Conservation (phyloP, 2,329 filamentous ascomycete species). For the Amauroascus niger region DNA sequence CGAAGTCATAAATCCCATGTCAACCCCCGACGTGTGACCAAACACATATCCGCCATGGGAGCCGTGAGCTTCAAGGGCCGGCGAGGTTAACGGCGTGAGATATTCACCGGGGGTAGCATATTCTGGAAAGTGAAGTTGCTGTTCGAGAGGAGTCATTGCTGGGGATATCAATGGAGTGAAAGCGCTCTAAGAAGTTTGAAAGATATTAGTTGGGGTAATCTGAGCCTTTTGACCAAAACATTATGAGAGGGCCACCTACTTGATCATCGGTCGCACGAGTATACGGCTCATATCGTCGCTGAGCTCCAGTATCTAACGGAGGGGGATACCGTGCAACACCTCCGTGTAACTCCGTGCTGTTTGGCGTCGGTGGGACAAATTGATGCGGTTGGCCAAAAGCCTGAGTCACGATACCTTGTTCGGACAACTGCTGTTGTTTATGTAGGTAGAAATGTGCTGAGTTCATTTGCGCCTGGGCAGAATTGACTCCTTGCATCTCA, state of each 20-base stretch:
- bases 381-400: conserved; percentile 18
- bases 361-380: conserved; percentile 40
- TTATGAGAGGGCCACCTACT: conserved; percentile 23
- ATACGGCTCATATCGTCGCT: conserved; percentile 39
- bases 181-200: conserved; percentile 29
- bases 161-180: conserved; percentile 44
- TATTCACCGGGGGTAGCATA: conserved; percentile 42
- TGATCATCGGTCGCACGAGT: conserved; percentile 37
- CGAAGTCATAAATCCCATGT: conserved; percentile 35
- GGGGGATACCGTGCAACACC: conserved; percentile 34
- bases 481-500: conserved; percentile 12
- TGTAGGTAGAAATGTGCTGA: conserved; percentile 11
- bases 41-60: conserved; percentile 29
- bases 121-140: conserved; percentile 39
- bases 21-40: conserved; percentile 29
- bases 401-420: conserved; percentile 18
- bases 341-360: conserved; percentile 41
- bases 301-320: conserved; percentile 31
- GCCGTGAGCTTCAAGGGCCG: conserved; percentile 41
- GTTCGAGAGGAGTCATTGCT: conserved; percentile 42
- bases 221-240: not conserved
- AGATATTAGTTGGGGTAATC: not conserved
- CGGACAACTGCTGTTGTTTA: conserved; percentile 16
- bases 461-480: conserved; percentile 7
- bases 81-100: conserved; percentile 43